phyloP scores from a whole-genome alignment of 192 early-diverging fungal genomes.

The Podila verticillata region DNA sequence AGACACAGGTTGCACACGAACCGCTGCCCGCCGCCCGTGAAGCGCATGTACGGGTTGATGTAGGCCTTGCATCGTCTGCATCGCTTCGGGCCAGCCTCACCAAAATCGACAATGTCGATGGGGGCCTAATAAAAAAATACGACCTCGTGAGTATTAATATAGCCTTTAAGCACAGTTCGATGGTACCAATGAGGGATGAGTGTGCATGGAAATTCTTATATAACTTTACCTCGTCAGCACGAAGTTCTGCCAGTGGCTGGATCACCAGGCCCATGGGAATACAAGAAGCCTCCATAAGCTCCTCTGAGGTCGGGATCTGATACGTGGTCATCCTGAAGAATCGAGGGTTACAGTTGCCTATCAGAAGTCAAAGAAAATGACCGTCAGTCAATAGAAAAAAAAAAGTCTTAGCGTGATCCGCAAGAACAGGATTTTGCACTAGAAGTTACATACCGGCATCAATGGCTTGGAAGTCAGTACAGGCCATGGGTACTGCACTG shows the following conservation, averaged over 20 bases:
- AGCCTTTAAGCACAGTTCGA: no score
- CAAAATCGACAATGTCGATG: constrained; percentile 84
- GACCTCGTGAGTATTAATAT: no score
- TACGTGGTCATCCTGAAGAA: constrained; percentile 92
- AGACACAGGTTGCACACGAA: constrained; percentile 96
- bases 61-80: constrained; percentile 95
- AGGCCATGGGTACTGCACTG: constrained; percentile 78
- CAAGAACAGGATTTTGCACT: neutral
- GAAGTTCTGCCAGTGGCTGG: constrained; percentile 90
- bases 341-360: constrained; percentile 88
- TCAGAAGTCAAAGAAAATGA: neutral
- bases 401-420: neutral
- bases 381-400: neutral
- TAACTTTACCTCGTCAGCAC: constrained; percentile 72
- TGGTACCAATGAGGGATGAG: no score
- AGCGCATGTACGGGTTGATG: constrained; percentile 90
- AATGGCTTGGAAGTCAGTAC: constrained; percentile 80
- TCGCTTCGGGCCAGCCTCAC: constrained; percentile 85
- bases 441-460: constrained; percentile 78
- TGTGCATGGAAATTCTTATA: neutral
- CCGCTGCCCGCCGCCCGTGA: constrained; percentile 89
- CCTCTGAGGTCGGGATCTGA: constrained; percentile 85
- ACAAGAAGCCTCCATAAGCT: constrained; percentile 79
- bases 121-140: constrained; percentile 53
- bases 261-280: constrained; percentile 89